Conservation (phyloP, 2,329 filamentous ascomycete genomes). For the Colletotrichum scovillei region DNA sequence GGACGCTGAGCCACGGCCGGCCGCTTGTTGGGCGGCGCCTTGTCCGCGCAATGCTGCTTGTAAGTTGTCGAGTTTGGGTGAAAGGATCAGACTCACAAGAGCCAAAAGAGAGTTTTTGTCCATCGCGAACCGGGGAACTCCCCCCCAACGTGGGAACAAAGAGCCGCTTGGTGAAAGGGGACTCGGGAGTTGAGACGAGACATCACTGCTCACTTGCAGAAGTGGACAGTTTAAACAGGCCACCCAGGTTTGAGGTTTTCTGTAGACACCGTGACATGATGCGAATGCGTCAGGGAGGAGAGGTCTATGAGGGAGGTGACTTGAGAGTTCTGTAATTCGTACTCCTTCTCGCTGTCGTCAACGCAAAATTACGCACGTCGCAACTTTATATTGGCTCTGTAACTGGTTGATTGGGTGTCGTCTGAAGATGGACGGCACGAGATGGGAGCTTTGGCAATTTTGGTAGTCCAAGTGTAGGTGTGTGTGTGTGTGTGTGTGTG, state of each 20-base stretch:
- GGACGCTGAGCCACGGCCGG: neutral
- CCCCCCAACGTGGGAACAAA: neutral
- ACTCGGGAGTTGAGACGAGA: slow-evolving; percentile 5
- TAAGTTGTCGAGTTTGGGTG: neutral
- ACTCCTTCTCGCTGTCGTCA: slow-evolving; percentile 17
- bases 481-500: neutral
- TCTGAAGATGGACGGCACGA: slow-evolving; percentile 7
- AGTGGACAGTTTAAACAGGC: neutral
- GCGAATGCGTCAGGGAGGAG: neutral
- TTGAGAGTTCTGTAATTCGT: neutral
- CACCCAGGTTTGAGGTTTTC: neutral
- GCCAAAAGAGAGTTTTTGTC: neutral
- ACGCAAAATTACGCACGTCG: slow-evolving; percentile 17
- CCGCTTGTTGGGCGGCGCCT: neutral
- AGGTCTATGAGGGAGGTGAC: neutral
- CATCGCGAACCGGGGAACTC: neutral
- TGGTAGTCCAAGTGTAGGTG: neutral
- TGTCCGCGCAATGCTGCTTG: neutral
- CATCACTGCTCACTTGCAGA: neutral
- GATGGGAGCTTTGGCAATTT: neutral
- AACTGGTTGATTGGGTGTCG: slow-evolving; percentile 21
- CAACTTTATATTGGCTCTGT: slow-evolving; percentile 7
- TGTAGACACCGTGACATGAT: neutral
- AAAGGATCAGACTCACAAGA: neutral
- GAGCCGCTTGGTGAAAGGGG: neutral